These are phyloP conservation scores for Mucor piriformis DNA, from an alignment of 371 early-diverging fungal species.

Conservation along the genomic window DNA sequence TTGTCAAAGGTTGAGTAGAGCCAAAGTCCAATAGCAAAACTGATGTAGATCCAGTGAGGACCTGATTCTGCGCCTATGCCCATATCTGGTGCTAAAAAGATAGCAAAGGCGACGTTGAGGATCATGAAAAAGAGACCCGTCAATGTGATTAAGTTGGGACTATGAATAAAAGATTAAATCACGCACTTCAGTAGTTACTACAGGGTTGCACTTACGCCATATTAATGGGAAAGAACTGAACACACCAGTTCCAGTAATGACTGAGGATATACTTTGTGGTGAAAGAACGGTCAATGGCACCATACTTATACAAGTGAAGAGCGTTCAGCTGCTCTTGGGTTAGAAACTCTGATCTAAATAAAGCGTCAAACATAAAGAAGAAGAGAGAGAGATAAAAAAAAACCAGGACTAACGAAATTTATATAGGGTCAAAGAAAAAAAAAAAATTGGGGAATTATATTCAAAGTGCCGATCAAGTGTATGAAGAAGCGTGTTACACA, in stretches of 20 bases:
- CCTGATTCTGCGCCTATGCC: conserved; percentile 29
- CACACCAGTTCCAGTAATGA: conserved; percentile 90
- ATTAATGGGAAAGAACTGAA: conserved; percentile 90
- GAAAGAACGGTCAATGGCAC: conserved; percentile 83
- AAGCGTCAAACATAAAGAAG: conserved; percentile 28
- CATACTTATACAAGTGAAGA: conserved; percentile 83
- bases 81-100: conserved; percentile 47
- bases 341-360: conserved; percentile 46
- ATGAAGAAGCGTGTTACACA: conserved; percentile 1
- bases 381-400: conserved; percentile 10
- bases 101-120: conserved; percentile 70
- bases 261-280: conserved; percentile 79
- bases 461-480: conserved; percentile 12
- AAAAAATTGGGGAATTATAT: conserved; percentile 3
- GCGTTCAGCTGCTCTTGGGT: conserved; percentile 70
- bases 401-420: background rate
- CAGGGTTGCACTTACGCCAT: conserved; percentile 96
- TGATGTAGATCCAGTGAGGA: conserved; percentile 54
- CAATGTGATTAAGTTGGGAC: conserved; percentile 97
- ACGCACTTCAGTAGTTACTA: no score
- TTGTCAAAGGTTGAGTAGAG: conserved; percentile 96
- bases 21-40: conserved; percentile 87
- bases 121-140: conserved; percentile 91
- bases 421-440: conserved; percentile 1
- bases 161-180: conserved; percentile 41